Evolutionary conservation across 192 early-diverging fungal genomes (phyloP).

Genomic region (Radiomyces spectabilis): DNA sequence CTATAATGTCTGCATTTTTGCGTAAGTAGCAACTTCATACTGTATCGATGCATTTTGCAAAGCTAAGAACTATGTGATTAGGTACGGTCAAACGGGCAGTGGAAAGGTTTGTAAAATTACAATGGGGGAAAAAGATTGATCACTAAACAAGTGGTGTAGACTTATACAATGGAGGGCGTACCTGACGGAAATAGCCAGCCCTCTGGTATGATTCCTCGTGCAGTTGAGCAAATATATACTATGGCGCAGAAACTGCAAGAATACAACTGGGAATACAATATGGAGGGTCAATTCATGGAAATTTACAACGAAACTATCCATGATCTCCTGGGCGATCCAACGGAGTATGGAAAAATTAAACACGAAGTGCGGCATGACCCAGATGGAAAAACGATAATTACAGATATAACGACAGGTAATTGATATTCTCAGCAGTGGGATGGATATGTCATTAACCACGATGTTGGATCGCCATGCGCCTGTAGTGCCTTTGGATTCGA

Average conservation of each 20-base stretch:
- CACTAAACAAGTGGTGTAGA: constrained; percentile 11
- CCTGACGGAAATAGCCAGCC: constrained; percentile 5
- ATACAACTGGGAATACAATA: constrained; percentile 83
- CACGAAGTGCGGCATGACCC: constrained; percentile 81
- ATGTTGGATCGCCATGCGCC: not conserved
- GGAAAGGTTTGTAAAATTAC: constrained; percentile 61
- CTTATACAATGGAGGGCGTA: constrained; percentile 72
- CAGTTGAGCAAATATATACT: constrained; percentile 85
- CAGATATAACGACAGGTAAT: constrained; percentile 59
- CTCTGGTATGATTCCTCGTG: constrained; percentile 88
- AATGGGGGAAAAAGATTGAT: not conserved
- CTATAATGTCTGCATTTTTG: constrained; percentile 97
- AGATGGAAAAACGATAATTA: constrained; percentile 70
- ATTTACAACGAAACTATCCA: constrained; percentile 94
- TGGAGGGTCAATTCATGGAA: constrained; percentile 88
- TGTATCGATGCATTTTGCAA: not conserved
- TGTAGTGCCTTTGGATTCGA: constrained; percentile 59
- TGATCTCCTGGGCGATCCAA: constrained; percentile 57
- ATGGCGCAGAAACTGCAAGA: constrained; percentile 56
- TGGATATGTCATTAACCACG: not conserved
- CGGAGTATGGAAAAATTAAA: constrained; percentile 50
- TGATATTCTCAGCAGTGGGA: not conserved
- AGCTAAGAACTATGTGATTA: too few relatives aligned
- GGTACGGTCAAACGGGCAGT: constrained; percentile 88
- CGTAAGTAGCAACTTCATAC: constrained; percentile 32